phyloP scores from a whole-genome alignment of 2,329 filamentous ascomycete species.

The Tolypocladium cylindrosporum region DNA sequence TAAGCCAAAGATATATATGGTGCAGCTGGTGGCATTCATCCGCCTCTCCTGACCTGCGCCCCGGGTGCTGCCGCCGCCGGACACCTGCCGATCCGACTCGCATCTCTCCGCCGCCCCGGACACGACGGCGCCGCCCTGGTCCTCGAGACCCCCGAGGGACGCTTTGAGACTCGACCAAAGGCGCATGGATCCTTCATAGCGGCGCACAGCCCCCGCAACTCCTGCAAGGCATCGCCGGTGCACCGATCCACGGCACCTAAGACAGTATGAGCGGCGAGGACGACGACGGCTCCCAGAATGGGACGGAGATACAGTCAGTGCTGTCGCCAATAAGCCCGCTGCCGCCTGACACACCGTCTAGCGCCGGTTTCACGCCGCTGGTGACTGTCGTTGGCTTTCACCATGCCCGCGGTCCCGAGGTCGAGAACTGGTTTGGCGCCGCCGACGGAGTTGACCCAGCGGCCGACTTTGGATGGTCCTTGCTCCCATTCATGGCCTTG shows the following conservation, averaged over 20 bases:
- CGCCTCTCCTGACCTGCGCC: background rate
- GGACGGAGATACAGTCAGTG: constrained; percentile 15
- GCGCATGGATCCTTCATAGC: background rate
- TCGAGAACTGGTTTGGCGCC: constrained; percentile 81
- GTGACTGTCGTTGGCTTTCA: constrained; percentile 78
- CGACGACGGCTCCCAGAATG: constrained; percentile 11
- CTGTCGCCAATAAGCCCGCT: constrained; percentile 21
- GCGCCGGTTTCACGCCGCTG: constrained; percentile 49
- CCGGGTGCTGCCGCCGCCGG: background rate
- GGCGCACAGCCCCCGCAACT: background rate
- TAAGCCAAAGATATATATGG: background rate
- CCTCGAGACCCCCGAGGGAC: too few species aligned
- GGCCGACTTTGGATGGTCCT: constrained; percentile 75
- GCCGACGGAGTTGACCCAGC: constrained; percentile 69
- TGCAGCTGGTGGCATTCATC: background rate
- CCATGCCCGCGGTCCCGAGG: constrained; percentile 80
- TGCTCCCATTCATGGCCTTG: constrained; percentile 93
- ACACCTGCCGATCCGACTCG: background rate
- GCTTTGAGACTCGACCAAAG: too few species aligned
- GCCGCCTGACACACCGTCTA: constrained; percentile 18
- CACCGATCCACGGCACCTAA: background rate
- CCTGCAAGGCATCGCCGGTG: background rate
- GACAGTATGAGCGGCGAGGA: constrained; percentile 20
- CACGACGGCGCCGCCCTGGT: background rate
- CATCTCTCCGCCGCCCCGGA: background rate